A percentile compares a stretch with the other conserved stretches of the same genome.
These are phyloP conservation scores for Chrysopogon serrulatus DNA, from an alignment of 176 grass and related monocot species.

Conservation along the genomic window DNA sequence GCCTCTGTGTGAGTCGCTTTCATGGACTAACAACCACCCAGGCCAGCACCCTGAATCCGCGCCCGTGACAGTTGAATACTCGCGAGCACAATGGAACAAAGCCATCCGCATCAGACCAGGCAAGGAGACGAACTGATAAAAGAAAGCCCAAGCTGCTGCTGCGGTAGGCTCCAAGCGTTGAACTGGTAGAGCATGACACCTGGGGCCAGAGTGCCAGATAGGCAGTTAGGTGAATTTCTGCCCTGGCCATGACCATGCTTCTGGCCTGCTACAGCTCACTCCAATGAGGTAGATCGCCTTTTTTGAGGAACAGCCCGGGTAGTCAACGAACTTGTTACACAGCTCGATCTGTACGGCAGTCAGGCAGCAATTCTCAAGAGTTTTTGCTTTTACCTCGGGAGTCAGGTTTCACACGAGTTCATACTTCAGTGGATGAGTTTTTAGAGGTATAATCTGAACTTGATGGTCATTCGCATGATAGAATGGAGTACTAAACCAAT, in stretches of 20 bases:
- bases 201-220: background rate
- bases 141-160: background rate
- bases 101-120: background rate
- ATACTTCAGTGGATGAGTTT: too few relatives aligned
- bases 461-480: background rate
- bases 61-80: constrained; percentile 33
- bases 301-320: background rate
- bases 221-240: background rate
- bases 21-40: background rate
- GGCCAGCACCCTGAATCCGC: background rate
- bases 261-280: background rate
- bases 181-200: constrained; percentile 14
- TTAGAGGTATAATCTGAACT: background rate
- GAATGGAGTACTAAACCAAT: background rate
- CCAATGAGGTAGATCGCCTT: background rate
- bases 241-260: background rate
- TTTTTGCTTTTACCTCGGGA: background rate
- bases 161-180: background rate
- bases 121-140: background rate
- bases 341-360: background rate
- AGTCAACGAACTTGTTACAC: background rate
- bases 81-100: constrained; percentile 5
- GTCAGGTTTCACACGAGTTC: too few relatives aligned
- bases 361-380: background rate
- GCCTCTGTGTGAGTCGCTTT: background rate